phyloP scores from a whole-genome alignment of 2,329 filamentous ascomycete species.

The Cladophialophora chaetospira region DNA sequence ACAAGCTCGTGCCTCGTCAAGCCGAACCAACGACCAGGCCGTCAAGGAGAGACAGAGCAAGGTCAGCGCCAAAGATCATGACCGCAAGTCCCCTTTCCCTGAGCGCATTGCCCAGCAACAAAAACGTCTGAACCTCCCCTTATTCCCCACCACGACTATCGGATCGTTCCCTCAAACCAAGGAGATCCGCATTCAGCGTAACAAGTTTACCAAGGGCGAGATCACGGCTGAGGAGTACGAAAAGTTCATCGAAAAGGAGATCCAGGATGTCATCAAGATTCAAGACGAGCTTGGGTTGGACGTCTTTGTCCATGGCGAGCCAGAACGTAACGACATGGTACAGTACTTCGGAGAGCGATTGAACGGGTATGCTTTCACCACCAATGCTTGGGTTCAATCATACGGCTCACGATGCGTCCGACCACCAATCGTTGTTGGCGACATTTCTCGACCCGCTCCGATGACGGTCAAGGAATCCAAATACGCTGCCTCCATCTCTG shows the following conservation, averaged over 20 bases:
- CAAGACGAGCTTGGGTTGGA: slow-evolving; percentile 98
- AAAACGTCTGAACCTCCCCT: slow-evolving; percentile 86
- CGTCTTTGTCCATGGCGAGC: slow-evolving; percentile 97
- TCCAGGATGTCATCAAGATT: slow-evolving; percentile 89
- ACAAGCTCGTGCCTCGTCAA: slow-evolving; percentile 85
- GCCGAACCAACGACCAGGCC: slow-evolving; percentile 92
- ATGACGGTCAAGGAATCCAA: slow-evolving; percentile 99
- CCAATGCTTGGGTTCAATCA: slow-evolving; percentile 97
- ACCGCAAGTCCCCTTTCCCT: slow-evolving; percentile 89
- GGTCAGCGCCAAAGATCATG: slow-evolving; percentile 81
- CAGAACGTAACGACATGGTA: slow-evolving; percentile 99
- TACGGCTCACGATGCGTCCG: slow-evolving; percentile 98
- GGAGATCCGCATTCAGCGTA: slow-evolving; percentile 94
- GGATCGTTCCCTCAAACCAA: slow-evolving; percentile 99
- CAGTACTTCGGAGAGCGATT: slow-evolving; percentile 99
- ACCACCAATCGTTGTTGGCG: slow-evolving; percentile 96
- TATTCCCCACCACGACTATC: slow-evolving; percentile 99
- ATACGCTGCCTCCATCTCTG: slow-evolving; percentile 93
- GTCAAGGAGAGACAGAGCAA: slow-evolving; percentile 96
- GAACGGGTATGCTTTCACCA: slow-evolving; percentile 97
- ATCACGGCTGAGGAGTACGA: slow-evolving; percentile 92
- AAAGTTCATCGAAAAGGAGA: slow-evolving; percentile 99
- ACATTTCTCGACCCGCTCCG: slow-evolving; percentile 92
- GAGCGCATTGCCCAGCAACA: slow-evolving; percentile 84
- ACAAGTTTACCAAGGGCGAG: slow-evolving; percentile 98